These are phyloP conservation scores for Suhomyces chickasaworum DNA, from an alignment of 1,139 yeast genomes.

Conservation along the genomic window DNA sequence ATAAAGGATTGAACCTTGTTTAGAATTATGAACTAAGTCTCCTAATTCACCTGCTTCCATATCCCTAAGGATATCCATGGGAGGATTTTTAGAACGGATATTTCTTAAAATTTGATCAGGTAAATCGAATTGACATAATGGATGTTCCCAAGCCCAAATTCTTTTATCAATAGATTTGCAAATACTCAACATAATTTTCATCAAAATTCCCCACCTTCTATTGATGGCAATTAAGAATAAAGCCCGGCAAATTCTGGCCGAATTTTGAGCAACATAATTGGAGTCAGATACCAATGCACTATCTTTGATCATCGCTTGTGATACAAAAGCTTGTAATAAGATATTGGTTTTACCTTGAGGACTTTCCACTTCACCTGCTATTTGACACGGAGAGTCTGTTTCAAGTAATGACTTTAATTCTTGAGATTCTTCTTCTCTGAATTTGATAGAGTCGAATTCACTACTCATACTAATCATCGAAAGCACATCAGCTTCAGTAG, in stretches of 20 bases:
- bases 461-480: slow-evolving; percentile 91
- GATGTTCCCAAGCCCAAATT: slow-evolving; percentile 91
- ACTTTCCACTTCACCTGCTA: slow-evolving; percentile 75
- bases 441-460: slow-evolving; percentile 89
- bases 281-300: slow-evolving; percentile 85
- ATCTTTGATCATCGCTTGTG: slow-evolving; percentile 70
- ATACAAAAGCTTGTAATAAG: slow-evolving; percentile 83
- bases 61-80: slow-evolving; percentile 72
- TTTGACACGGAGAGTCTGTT: slow-evolving; percentile 71
- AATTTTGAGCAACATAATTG: slow-evolving; percentile 92
- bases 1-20: slow-evolving; percentile 68
- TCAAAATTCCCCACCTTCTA: slow-evolving; percentile 85
- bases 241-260: slow-evolving; percentile 92
- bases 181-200: slow-evolving; percentile 70
- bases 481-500: slow-evolving; percentile 89
- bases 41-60: slow-evolving; percentile 81
- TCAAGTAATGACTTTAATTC: slow-evolving; percentile 71
- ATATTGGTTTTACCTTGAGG: slow-evolving; percentile 87
- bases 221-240: slow-evolving; percentile 82
- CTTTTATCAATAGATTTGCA: slow-evolving; percentile 86
- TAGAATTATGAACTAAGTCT: slow-evolving; percentile 78
- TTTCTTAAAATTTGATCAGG: slow-evolving; percentile 66
- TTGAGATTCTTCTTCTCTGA: slow-evolving; percentile 80
- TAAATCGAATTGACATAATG: slow-evolving; percentile 81
- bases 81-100: slow-evolving; percentile 64